Evolutionary conservation across 306 rosid genomes (phyloP), one percentile per base, ranked within the genome.

Genomic region (Carpinus viminea): DNA sequence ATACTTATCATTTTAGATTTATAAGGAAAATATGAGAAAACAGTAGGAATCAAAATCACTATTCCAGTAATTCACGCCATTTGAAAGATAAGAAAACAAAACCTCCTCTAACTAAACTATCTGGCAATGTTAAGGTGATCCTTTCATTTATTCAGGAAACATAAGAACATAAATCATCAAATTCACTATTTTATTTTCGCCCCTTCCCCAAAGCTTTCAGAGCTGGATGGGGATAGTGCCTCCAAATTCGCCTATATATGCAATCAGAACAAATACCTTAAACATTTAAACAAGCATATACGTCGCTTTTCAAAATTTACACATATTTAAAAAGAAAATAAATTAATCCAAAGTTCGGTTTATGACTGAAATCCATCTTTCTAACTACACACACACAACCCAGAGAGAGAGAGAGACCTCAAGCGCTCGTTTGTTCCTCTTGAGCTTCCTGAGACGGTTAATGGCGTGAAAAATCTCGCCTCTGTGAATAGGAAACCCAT

Each of bases 401-500:
- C 56, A 3, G 15, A 9, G 11, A 72, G 24, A 34, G 53, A 74
- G 77, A 17, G 64, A 50, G 12, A 91, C 96, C 98, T 95, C 93
- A 64, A 95, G 99, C 34, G 98, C 96, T 2, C 93, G 93, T 83
- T 88, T 89, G 80, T 93, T 86, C 87, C 84, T 81, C 77, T 90
- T 81, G 76, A 93, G 91, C 89, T 87, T 95, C 73, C 98, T 85
- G 48, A 91, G 99, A 53, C 97, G 98, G 74, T 95, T 91, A 72
- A 93, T 91, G 90, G 95, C 81, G 72, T 93, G 96, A 78, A 93
- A 91, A 83, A 93, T 77, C 50, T 93, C 93, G 31, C 90, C 92
- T 78, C 93, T 83, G 43, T 87, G 91, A 82, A 95, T 76, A 57
- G 96, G 96, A 79, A 91, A 90, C 38, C 98, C 98, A 79, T 91